Evolutionary conservation across 441 rosid species (phyloP), one percentile per base, ranked within the genome.

Genomic region (Erodium trifolium): DNA sequence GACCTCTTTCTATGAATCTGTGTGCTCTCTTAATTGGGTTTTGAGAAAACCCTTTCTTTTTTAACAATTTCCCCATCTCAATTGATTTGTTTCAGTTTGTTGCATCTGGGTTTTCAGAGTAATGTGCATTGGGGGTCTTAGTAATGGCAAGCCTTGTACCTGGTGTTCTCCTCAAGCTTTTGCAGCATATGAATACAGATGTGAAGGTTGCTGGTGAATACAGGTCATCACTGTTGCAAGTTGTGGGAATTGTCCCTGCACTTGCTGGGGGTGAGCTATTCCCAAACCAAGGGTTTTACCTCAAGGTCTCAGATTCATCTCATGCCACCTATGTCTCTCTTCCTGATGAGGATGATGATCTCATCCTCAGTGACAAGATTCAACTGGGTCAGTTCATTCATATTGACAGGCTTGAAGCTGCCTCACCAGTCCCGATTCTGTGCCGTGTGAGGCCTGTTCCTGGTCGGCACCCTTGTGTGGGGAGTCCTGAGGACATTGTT

Each of bases 231-330:
- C 75, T 95, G 0, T 76, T 95, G 72, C 99, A 95, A 68, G 98
- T 95, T 0, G 83, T 92, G 75, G 89, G 99, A 77, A 95, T 95
- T 65, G 97, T 95, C 0, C 99, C 98, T 3, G 97, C 97, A 13
- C 64, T 95, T 37, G 94, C 99, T 7, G 97, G 97, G 29, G 95
- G 97, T 12, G 99, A 92, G 82, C 84, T 94, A 0, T 94, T 92
- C 71, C 74, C 94, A 1, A 92, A 92, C 71, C 90, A 95, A 63
- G 99, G 99, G 5, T 95, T 95, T 72, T 92, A 87, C 77, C 88
- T 95, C 14, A 95, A 87, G 87, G 98, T 95, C 72, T 95, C 99
- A 37, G 99, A 95, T 87, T 95, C 99, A 1, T 95, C 97, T 43
- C 99, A 90, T 74, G 99, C 99, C 12, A 92, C 97, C 45, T 95